Base-by-base conservation (phyloP, 345 rosid species). In the Sisymbrium irio region DNA sequence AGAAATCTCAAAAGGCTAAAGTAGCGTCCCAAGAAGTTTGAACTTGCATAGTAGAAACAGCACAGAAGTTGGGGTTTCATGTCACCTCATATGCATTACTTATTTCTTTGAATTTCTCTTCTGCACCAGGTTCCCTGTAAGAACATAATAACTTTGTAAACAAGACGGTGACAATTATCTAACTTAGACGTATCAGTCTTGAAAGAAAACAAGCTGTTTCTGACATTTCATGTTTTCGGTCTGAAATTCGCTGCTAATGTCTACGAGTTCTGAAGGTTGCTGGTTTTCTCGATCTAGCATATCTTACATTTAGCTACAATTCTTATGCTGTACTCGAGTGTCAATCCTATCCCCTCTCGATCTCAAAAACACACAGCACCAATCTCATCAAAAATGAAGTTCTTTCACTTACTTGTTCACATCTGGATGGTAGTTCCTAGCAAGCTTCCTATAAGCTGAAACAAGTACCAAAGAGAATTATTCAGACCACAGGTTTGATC, bases 11-110 rank as follows among this genome's bases (percentile, higher is more conserved):
- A 25, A 36, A 56, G 22, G 57, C 46, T 33, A 22, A 42, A 32
- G 20, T 42, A 5, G 53, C 7, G 64, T 22, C 19, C 15, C n/a
- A 7, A 45, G 15, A 64, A 53, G 54, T 41, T 19, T 11, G 63
- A 51, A 53, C 6, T 53, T 72, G 30, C 17, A 49, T 49, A 49
- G 18, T 33, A 30, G 44, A 54, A 27, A 58, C 51, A 65, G 47
- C 10, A 41, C 17, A 14, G 36, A 58, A 66, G 4, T 12, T 57
- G 67, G 67, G 13, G 44, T 9, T 27, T 74, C 42, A 15, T 1
- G 54, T 78, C 73, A 90, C 99, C 97, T 96, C 99, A 22, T 96
- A 96, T 6, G 98, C 99, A 79, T 96, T 96, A 71, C 99, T 90
- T 76, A 96, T 96, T 47, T 96, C 97, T 91, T 92, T 96, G 73